Conservation (phyloP, 140 eudicot genomes). For the Stevia rebaudiana region DNA sequence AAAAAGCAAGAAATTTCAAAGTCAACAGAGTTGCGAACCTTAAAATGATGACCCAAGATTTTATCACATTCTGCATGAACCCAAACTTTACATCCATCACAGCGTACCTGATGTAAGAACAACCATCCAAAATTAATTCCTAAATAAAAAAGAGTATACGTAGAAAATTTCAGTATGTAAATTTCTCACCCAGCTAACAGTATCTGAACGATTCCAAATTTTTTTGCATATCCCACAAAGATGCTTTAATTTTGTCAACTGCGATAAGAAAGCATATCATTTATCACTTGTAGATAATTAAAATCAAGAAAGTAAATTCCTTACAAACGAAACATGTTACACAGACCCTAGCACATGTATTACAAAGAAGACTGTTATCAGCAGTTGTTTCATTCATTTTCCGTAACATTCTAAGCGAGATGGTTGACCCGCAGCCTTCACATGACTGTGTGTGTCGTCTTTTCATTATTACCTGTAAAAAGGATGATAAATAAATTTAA, state of each 20-base stretch:
- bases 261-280: constrained; percentile 23
- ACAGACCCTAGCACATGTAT: constrained; percentile 79
- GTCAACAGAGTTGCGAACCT: constrained; percentile 38
- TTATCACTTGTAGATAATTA: background rate
- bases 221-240: constrained; percentile 92
- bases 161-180: background rate
- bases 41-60: constrained; percentile 52
- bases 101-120: constrained; percentile 54
- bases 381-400: constrained; percentile 37
- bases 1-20: background rate
- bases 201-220: constrained; percentile 77
- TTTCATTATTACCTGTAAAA: constrained; percentile 36
- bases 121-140: constrained; percentile 13
- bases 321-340: constrained; percentile 15
- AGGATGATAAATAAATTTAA: constrained; percentile 2
- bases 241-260: constrained; percentile 71
- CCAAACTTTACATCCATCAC: constrained; percentile 96
- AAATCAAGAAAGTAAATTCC: constrained; percentile 5
- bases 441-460: constrained; percentile 47
- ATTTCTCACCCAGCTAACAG: constrained; percentile 76
- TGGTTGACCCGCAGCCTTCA: constrained; percentile 70
- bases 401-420: constrained; percentile 37
- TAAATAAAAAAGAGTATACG: background rate
- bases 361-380: constrained; percentile 52
- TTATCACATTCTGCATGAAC: constrained; percentile 96